A percentile compares a stretch with the other conserved stretches of the same genome.
These are phyloP conservation scores for Knufia petricola DNA, from an alignment of 2,329 filamentous ascomycete genomes.

Conservation along the genomic window DNA sequence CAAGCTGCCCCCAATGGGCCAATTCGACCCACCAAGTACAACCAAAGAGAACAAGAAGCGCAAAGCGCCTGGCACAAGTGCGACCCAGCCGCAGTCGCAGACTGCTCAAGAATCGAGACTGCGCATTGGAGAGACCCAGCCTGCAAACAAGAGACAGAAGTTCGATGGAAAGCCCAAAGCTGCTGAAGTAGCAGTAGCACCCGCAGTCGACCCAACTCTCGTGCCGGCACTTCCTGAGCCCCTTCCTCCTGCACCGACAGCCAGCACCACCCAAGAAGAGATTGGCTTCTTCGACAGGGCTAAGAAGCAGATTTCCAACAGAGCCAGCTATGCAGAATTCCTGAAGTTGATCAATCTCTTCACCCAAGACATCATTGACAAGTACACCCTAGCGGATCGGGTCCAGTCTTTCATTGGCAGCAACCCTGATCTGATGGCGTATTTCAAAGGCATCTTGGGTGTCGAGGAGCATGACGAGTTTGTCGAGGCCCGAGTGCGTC, in stretches of 20 bases:
- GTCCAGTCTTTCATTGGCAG: conserved; percentile 77
- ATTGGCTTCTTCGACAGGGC: conserved; percentile 90
- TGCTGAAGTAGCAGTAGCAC: conserved; percentile 41
- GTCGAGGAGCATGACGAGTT: conserved; percentile 67
- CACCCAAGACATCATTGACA: conserved; percentile 84
- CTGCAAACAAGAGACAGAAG: conserved; percentile 93
- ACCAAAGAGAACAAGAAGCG: conserved; percentile 89
- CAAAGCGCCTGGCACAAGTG: conserved; percentile 39
- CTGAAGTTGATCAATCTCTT: conserved; percentile 94
- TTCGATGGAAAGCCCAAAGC: conserved; percentile 58
- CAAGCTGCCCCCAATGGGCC: conserved; percentile 86
- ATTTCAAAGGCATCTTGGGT: conserved; percentile 75
- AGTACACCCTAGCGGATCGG: conserved; percentile 70
- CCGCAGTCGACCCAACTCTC: conserved; percentile 61
- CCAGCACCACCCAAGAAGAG: conserved; percentile 72
- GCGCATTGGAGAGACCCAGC: conserved; percentile 1
- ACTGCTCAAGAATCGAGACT: conserved; percentile 28
- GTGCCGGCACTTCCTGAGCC: conserved; percentile 83
- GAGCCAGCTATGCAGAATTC: conserved; percentile 89
- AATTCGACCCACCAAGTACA: conserved; percentile 77
- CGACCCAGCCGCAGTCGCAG: conserved; percentile 28
- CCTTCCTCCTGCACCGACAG: conserved; percentile 62
- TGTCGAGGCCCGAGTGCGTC: conserved; percentile 67
- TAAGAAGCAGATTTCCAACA: conserved; percentile 91
- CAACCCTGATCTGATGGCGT: conserved; percentile 78